phyloP scores from a whole-genome alignment of 805 yeast species.

The Ogataea pignaliae region DNA sequence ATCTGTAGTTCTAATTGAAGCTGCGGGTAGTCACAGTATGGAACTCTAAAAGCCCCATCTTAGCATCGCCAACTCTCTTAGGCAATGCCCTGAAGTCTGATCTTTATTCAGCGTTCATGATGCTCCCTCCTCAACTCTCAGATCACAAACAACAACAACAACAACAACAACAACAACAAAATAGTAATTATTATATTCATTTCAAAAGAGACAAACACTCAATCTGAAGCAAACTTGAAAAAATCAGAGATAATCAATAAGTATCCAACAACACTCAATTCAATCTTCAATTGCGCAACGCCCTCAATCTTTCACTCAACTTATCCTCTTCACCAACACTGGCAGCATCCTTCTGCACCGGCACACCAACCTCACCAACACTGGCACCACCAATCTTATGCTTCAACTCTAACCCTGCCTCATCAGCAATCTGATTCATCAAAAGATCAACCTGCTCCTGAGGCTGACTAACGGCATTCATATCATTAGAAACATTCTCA shows the following conservation, averaged over 20 bases:
- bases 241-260: background rate
- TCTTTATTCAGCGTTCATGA: too few relatives aligned
- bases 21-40: too few relatives aligned
- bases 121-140: too few relatives aligned
- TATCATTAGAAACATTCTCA: conserved; percentile 82
- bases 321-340: conserved; percentile 78
- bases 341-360: conserved; percentile 24
- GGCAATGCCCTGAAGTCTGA: too few relatives aligned
- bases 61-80: too few relatives aligned
- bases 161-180: too few relatives aligned
- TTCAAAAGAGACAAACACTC: too few relatives aligned
- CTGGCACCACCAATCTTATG: conserved; percentile 70
- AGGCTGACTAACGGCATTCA: conserved; percentile 86
- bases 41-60: too few relatives aligned
- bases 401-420: conserved; percentile 89
- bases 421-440: conserved; percentile 92
- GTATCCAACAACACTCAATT: background rate
- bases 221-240: background rate
- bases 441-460: conserved; percentile 92
- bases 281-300: conserved; percentile 49
- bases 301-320: conserved; percentile 83
- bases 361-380: conserved; percentile 41
- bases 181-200: too few relatives aligned
- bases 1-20: too few relatives aligned
- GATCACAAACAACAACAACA: too few relatives aligned